Percentiles rank a stretch among this genome's conserved stretches.
Evolutionary conservation across 2,329 filamentous ascomycete species (phyloP).

Genomic region (Simplicillium sp.): DNA sequence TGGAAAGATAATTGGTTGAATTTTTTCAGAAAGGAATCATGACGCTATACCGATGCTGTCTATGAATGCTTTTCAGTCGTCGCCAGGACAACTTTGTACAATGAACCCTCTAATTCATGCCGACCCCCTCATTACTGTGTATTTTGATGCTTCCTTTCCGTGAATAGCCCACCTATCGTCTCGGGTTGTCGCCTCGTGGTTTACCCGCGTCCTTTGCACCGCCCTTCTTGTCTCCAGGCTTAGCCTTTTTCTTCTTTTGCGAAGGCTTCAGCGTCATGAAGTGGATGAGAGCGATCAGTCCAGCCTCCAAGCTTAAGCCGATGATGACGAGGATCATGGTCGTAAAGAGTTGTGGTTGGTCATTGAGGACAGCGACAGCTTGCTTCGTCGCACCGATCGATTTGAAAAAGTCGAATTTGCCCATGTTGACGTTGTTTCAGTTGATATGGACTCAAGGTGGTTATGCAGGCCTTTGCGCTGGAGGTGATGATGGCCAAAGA

Average conservation of each 20-base stretch:
- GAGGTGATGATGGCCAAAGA: too few relatives aligned
- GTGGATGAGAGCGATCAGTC: constrained; percentile 49
- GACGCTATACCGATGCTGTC: too few relatives aligned
- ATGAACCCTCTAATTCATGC: too few relatives aligned
- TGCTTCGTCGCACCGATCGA: constrained; percentile 47
- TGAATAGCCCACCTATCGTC: background rate
- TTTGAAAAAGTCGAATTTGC: constrained; percentile 47
- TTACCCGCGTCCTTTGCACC: constrained; percentile 9
- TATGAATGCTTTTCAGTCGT: too few relatives aligned
- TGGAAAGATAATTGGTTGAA: too few relatives aligned
- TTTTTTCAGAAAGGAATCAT: too few relatives aligned
- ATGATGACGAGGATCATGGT: constrained; percentile 46
- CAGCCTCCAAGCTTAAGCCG: constrained; percentile 32
- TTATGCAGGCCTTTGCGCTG: too few relatives aligned
- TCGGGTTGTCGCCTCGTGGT: background rate
- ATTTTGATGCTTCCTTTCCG: too few relatives aligned
- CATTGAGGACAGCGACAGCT: constrained; percentile 50
- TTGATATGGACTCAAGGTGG: too few relatives aligned
- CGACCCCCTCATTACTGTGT: too few relatives aligned
- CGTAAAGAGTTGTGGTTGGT: constrained; percentile 50
- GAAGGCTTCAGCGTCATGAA: constrained; percentile 51
- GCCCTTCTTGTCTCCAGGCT: constrained; percentile 26
- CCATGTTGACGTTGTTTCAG: constrained; percentile 21
- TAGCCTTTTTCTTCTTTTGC: constrained; percentile 44
- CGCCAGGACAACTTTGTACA: too few relatives aligned